These are phyloP conservation scores for Trichodelitschia bisporula DNA, from an alignment of 495 filamentous ascomycete genomes.

Conservation along the genomic window DNA sequence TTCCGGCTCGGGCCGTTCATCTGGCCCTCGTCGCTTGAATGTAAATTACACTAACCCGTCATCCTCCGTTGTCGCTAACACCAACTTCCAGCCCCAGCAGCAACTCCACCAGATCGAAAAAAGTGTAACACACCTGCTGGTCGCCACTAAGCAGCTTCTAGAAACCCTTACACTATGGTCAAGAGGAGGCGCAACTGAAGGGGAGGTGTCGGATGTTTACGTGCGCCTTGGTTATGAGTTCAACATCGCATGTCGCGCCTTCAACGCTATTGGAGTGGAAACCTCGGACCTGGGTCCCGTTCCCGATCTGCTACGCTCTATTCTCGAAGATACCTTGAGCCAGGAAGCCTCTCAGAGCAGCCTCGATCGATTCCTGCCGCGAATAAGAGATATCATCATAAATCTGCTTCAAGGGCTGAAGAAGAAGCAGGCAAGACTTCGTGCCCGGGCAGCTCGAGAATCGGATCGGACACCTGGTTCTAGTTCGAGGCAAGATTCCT, in stretches of 20 bases:
- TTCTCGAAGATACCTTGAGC: conserved; percentile 84
- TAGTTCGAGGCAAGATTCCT: too few relatives aligned
- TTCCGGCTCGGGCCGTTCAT: too few relatives aligned
- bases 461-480: too few relatives aligned
- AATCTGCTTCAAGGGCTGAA: conserved; percentile 88
- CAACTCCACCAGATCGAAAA: conserved; percentile 89
- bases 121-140: conserved; percentile 88
- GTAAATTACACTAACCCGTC: too few relatives aligned
- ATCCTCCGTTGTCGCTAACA: too few relatives aligned
- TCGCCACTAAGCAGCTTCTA: conserved; percentile 91
- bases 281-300: conserved; percentile 85
- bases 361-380: conserved; percentile 72
- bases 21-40: too few relatives aligned
- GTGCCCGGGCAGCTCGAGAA: conserved; percentile 59
- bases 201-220: conserved; percentile 91
- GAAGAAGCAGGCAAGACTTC: conserved; percentile 76
- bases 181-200: conserved; percentile 67
- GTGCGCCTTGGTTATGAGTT: conserved; percentile 95
- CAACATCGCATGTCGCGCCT: conserved; percentile 91
- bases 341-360: conserved; percentile 87
- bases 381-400: conserved; percentile 94
- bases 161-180: conserved; percentile 97
- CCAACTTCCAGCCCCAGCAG: conserved; percentile 38
- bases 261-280: conserved; percentile 87
- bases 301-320: conserved; percentile 67